Evolutionary conservation across 2,329 filamentous ascomycete species (phyloP).

Genomic region (Hypomyces perniciosus): DNA sequence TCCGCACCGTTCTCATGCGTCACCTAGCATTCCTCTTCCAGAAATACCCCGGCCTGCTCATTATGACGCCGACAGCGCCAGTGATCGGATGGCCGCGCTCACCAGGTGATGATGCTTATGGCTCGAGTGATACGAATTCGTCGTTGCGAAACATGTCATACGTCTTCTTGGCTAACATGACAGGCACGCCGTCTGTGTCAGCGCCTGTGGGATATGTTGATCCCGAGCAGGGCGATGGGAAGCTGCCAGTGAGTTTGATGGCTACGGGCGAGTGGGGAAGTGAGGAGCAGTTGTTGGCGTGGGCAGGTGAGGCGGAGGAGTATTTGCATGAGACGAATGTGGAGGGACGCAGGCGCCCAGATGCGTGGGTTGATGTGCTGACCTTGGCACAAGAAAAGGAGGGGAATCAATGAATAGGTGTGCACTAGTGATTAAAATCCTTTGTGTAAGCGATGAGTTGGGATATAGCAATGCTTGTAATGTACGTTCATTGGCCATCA

Average conservation of each 20-base stretch:
- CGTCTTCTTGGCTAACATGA: slow-evolving; percentile 78
- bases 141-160: slow-evolving; percentile 78
- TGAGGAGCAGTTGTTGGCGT: slow-evolving; percentile 57
- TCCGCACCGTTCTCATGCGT: slow-evolving; percentile 72
- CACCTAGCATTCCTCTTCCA: slow-evolving; percentile 68
- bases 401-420: not conserved
- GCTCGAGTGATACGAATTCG: slow-evolving; percentile 66
- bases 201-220: slow-evolving; percentile 69
- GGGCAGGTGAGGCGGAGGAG: slow-evolving; percentile 51
- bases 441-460: no score
- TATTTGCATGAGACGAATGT: slow-evolving; percentile 45
- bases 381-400: slow-evolving; percentile 19
- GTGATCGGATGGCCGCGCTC: slow-evolving; percentile 66
- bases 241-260: slow-evolving; percentile 55
- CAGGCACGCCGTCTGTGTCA: slow-evolving; percentile 68
- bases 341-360: slow-evolving; percentile 45
- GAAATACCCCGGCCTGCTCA: slow-evolving; percentile 65
- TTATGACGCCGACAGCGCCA: slow-evolving; percentile 73
- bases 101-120: slow-evolving; percentile 57
- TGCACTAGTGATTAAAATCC: not conserved
- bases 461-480: no score
- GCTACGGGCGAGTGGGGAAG: slow-evolving; percentile 61
- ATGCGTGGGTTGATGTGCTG: slow-evolving; percentile 55
- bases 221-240: slow-evolving; percentile 50
- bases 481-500: no score